These are phyloP conservation scores for Apophysomyces variabilis DNA, from an alignment of 371 early-diverging fungal species.

Conservation along the genomic window DNA sequence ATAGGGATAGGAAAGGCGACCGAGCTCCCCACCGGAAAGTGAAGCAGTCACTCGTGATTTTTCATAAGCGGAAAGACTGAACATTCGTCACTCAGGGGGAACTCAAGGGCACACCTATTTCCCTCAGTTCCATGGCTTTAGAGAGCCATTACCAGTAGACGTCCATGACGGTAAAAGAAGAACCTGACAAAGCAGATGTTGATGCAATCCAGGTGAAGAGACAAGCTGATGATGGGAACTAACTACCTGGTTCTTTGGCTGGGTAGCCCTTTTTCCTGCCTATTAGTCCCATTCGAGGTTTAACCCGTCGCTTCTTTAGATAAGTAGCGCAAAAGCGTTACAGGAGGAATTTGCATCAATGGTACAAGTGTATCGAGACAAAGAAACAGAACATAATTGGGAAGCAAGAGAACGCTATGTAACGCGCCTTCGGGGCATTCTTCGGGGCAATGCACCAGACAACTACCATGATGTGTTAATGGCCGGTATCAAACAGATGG, in stretches of 20 bases:
- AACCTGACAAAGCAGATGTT: conserved; percentile 21
- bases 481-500: conserved; percentile 39
- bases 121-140: conserved; percentile 8
- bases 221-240: not conserved
- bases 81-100: too few relatives aligned
- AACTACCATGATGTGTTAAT: conserved; percentile 39
- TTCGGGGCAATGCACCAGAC: conserved; percentile 48
- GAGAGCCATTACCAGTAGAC: conserved; percentile 6
- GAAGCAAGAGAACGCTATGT: conserved; percentile 31
- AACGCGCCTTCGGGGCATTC: conserved; percentile 34
- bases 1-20: too few relatives aligned
- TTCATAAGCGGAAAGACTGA: too few relatives aligned
- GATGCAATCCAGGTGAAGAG: conserved; percentile 24
- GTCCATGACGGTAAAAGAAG: conserved; percentile 26
- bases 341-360: conserved; percentile 27
- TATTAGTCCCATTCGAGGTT: not conserved
- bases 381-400: conserved; percentile 41
- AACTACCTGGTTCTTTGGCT: not conserved
- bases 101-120: not conserved
- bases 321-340: conserved; percentile 29
- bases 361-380: conserved; percentile 26
- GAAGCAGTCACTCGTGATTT: too few relatives aligned
- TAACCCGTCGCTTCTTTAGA: conserved; percentile 18
- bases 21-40: too few relatives aligned
- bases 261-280: not conserved